A percentile compares a stretch with the other conserved stretches of the same genome.
Conservation (phyloP, 2,329 filamentous ascomycete species). For the Ophiocordyceps sinensis region DNA sequence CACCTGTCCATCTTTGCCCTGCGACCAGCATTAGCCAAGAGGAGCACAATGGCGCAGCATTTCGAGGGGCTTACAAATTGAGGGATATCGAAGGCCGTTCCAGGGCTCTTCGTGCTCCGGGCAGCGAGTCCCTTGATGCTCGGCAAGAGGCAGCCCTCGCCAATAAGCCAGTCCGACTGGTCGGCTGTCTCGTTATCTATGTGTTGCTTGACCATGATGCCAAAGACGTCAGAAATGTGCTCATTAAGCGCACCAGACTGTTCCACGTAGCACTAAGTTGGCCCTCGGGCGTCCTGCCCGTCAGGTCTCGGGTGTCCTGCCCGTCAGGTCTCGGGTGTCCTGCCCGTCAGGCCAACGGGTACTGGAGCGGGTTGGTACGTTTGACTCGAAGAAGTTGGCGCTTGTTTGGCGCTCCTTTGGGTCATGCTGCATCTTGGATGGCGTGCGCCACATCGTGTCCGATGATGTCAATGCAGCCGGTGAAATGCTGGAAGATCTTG, state of each 20-base stretch:
- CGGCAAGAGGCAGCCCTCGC: conserved; percentile 35
- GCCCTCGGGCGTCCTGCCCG: too few relatives aligned
- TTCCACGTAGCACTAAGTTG: too few relatives aligned
- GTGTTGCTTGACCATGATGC: conserved; percentile 42
- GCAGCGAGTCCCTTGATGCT: conserved; percentile 35
- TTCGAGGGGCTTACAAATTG: conserved; percentile 24
- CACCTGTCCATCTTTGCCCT: conserved; percentile 39
- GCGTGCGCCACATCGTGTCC: conserved; percentile 43
- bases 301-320: too few relatives aligned
- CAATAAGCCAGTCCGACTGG: conserved; percentile 39
- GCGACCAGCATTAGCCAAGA: background rate
- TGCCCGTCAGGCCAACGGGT: too few relatives aligned
- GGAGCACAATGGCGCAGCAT: background rate
- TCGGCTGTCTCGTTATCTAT: conserved; percentile 27
- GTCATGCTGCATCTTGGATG: too few relatives aligned
- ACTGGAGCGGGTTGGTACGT: conserved; percentile 34
- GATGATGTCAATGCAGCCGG: conserved; percentile 38
- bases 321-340: too few relatives aligned
- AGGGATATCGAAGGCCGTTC: conserved; percentile 36
- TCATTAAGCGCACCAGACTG: conserved; percentile 43
- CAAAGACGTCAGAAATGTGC: conserved; percentile 40
- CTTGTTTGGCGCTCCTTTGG: too few relatives aligned
- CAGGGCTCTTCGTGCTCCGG: conserved; percentile 38
- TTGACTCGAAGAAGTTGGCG: too few relatives aligned
- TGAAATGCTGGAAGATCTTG: conserved; percentile 35